Evolutionary conservation across 2,329 filamentous ascomycete genomes (phyloP), one percentile per base, ranked within the genome.

Genomic region (Knufia fluminis): DNA sequence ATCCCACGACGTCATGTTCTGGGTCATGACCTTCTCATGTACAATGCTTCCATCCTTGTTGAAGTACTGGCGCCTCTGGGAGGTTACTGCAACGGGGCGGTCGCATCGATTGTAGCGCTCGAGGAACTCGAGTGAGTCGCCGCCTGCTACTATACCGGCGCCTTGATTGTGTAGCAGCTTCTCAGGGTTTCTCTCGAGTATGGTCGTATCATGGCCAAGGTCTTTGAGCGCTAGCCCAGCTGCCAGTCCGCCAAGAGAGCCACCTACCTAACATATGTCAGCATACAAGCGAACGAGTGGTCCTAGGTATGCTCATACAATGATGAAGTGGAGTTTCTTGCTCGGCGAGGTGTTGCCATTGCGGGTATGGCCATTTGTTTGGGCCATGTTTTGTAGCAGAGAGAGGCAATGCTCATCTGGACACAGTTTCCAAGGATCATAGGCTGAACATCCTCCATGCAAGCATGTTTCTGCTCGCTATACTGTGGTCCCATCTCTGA

Each of bases 1-100:
- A 49, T 74, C 71, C 71, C 72, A 74, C 48, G 68, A 71, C 2
- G 69, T 73, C 72, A 74, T 73, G 48, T 64, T 62, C 56, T 73
- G 71, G 26, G 57, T 53, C 52, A 63, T 62, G n/a, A 47, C 47
- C 35, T 38, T 39, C 26, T 33, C 36, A 8, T 56, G 43, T 8
- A 51, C 35, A 6, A 52, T 23, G 7, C 50, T 38, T 14, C 54
- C 54, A 8, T 46, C 28, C 24, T 43, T 48, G 45, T 56, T 42
- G 6, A 54, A 42, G 38, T 51, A 56, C 31, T 23, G 38, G 24
- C 52, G 43, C 16, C 24, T 20, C 33, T 46, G 44, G 3, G n/a
- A 20, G 16, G 7, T 20, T 4, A 46, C 32, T 3, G 28, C 32
- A 16, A 46, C n/a, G 3, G 67, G 61, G 48, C 64, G 64, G 23